phyloP scores from a whole-genome alignment of 768 basidiomycete genomes.

The Mycena latifolia region DNA sequence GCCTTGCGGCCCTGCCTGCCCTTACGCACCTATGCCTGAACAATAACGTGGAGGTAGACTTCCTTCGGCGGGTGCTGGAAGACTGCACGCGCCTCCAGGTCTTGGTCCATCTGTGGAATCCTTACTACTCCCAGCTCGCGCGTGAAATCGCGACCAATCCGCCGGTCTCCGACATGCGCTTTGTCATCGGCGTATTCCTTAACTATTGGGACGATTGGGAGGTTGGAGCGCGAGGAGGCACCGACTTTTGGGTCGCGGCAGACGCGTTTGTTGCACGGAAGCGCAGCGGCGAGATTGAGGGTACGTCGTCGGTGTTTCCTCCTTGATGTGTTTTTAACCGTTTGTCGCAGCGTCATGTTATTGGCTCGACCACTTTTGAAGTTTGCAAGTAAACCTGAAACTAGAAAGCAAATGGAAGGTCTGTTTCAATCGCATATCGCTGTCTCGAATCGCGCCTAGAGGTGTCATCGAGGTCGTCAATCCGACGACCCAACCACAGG shows the following conservation, averaged over 20 bases:
- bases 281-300: conserved; percentile 19
- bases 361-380: not conserved
- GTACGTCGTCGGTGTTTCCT: not conserved
- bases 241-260: conserved; percentile 24
- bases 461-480: too few species aligned
- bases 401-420: too few species aligned
- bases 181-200: conserved; percentile 13
- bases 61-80: too few species aligned
- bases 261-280: conserved; percentile 21
- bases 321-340: not conserved
- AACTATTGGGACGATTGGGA: conserved; percentile 25
- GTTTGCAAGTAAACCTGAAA: too few species aligned
- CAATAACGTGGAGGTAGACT: too few species aligned
- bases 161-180: conserved; percentile 12
- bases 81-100: not conserved
- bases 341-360: not conserved
- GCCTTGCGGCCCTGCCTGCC: not conserved
- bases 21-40: too few species aligned
- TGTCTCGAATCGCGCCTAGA: too few species aligned
- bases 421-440: too few species aligned
- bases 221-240: conserved; percentile 5
- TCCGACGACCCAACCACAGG: too few species aligned
- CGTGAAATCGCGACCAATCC: not conserved
- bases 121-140: not conserved
- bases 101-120: conserved; percentile 14